Evolutionary conservation across 2,329 filamentous ascomycete genomes (phyloP), one percentile per base, ranked within the genome.

Genomic region (Penicillium fuscoglaucum): DNA sequence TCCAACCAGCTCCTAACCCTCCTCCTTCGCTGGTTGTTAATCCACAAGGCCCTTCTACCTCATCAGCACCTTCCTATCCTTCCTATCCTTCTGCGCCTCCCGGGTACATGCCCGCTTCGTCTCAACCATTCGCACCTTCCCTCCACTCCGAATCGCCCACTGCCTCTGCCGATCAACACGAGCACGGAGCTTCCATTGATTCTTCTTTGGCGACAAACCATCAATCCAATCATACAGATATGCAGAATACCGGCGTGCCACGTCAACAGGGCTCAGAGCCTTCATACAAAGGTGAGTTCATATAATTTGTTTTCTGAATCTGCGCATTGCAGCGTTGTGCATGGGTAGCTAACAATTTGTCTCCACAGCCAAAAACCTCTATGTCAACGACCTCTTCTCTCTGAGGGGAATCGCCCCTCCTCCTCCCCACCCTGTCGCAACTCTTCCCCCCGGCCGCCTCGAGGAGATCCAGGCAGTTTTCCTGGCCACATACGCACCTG

Each of bases 401-500:
- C 81, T 89, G 60, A 85, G 86, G 66, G 82, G 84, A 53, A 74
- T 85, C 51, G 82, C 85, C 44, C 83, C 85, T 3, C 79, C 82
- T 24, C 80, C 84, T 63, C 80, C 83, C 29, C 81, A 83, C 58
- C 80, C 68, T 74, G 79, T 71, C 74, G 83, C 67, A 45, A 77
- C 74, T 53, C 71, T 81, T 40, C 71, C 79, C 6, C 72, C 75
- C 29, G 71, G 74, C 7, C 75, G 75, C 58, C 80, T 90, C 50
- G 84, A 87, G 66, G 87, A 91, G 70, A 86, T 91, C 58, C 87
- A 86, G 62, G 84, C 84, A 61, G 78, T 93, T 17, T 96, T 90
- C 74, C 83, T 85, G 66, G 87, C 88, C 64, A 87, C 91, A 63
- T 96, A 95, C 72, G 89, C 87, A 4, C 84, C 83, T 1, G 89